These are phyloP conservation scores for Suillus sp. DNA, from an alignment of 768 basidiomycete genomes.

Conservation along the genomic window DNA sequence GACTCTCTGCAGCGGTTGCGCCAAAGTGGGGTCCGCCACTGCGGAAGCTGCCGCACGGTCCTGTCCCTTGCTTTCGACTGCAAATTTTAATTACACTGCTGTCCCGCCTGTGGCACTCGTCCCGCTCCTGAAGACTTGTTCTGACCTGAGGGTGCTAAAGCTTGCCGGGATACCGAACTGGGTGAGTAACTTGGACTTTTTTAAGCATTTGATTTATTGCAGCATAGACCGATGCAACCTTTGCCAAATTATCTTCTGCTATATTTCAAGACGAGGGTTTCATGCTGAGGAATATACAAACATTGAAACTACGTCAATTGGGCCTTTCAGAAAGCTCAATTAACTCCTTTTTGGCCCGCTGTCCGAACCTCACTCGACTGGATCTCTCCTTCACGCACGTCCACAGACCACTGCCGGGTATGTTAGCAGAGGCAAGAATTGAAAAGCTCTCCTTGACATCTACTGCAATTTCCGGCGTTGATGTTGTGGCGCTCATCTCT, in stretches of 20 bases:
- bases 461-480: slow-evolving; percentile 43
- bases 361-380: slow-evolving; percentile 53
- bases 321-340: slow-evolving; percentile 53
- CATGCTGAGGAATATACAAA: slow-evolving; percentile 44
- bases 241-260: slow-evolving; percentile 44
- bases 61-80: slow-evolving; percentile 44
- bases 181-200: slow-evolving; percentile 39
- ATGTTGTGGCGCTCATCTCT: slow-evolving; percentile 43
- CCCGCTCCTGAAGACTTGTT: slow-evolving; percentile 40
- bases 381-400: slow-evolving; percentile 68
- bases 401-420: slow-evolving; percentile 41
- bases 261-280: slow-evolving; percentile 26
- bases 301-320: slow-evolving; percentile 61
- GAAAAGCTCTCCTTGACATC: slow-evolving; percentile 70
- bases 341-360: slow-evolving; percentile 42
- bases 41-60: slow-evolving; percentile 42
- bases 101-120: slow-evolving; percentile 51
- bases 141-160: slow-evolving; percentile 56
- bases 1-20: slow-evolving; percentile 52
- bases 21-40: slow-evolving; percentile 55
- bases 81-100: slow-evolving; percentile 67
- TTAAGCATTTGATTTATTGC: background rate
- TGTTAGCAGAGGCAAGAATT: background rate
- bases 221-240: slow-evolving; percentile 56
- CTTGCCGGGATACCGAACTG: slow-evolving; percentile 63